phyloP scores from a whole-genome alignment of 2,329 filamentous ascomycete genomes.

The Byssochlamys sp. region DNA sequence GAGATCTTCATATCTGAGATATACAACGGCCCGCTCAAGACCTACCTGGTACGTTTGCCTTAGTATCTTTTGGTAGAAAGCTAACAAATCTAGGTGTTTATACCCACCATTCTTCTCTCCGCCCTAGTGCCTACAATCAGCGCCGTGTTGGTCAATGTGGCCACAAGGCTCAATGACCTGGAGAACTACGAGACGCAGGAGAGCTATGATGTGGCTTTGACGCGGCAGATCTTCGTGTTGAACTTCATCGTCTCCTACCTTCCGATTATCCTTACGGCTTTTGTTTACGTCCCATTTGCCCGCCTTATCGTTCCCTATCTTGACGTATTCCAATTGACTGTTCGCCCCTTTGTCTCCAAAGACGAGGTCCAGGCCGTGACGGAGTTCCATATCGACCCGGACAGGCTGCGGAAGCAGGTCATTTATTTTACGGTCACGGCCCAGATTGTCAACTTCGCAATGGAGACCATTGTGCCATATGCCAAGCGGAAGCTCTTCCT shows the following conservation, averaged over 20 bases:
- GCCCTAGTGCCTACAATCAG: conserved; percentile 71
- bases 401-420: conserved; percentile 77
- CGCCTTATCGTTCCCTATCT: conserved; percentile 77
- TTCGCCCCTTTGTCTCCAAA: conserved; percentile 64
- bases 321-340: conserved; percentile 71
- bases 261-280: conserved; percentile 79
- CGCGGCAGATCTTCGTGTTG: conserved; percentile 90
- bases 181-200: conserved; percentile 92
- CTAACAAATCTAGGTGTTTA: conserved; percentile 54
- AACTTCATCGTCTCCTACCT: conserved; percentile 97
- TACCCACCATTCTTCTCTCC: conserved; percentile 79
- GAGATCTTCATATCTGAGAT: conserved; percentile 96
- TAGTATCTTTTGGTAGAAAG: background rate
- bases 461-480: conserved; percentile 79
- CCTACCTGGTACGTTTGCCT: conserved; percentile 56
- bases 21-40: conserved; percentile 82
- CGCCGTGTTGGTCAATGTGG: conserved; percentile 68
- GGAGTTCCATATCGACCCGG: conserved; percentile 72
- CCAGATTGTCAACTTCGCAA: conserved; percentile 77
- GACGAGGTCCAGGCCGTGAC: conserved; percentile 57
- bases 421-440: conserved; percentile 96
- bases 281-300: conserved; percentile 90
- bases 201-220: conserved; percentile 71
- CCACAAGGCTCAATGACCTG: conserved; percentile 65
- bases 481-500: conserved; percentile 69